A percentile compares a stretch with the other conserved stretches of the same genome.
Evolutionary conservation across 495 filamentous ascomycete genomes (phyloP).

Genomic region (Trichoderma virens): DNA sequence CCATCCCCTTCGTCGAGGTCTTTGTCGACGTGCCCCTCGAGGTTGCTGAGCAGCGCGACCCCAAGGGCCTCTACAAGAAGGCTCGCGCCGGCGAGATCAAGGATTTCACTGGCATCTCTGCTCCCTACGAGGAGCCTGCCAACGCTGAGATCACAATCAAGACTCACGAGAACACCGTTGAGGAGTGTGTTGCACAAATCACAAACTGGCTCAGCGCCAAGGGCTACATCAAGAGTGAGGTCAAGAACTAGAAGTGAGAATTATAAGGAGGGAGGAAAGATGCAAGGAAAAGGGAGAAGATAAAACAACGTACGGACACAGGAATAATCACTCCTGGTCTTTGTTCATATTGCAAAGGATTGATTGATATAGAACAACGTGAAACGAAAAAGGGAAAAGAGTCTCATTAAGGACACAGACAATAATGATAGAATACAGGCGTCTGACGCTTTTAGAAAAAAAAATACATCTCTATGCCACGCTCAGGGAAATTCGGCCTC

Average conservation of each 20-base stretch:
- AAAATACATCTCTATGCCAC: slow-evolving; percentile 4
- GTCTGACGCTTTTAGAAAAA: background rate
- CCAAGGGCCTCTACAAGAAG: slow-evolving; percentile 97
- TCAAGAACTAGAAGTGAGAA: background rate
- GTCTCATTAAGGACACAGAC: background rate
- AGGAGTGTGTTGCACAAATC: slow-evolving; percentile 80
- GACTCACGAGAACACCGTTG: slow-evolving; percentile 67
- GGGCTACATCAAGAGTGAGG: slow-evolving; percentile 21
- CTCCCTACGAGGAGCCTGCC: slow-evolving; percentile 88
- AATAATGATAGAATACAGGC: background rate
- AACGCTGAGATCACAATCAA: slow-evolving; percentile 77
- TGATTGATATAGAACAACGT: background rate
- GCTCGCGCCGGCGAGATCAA: slow-evolving; percentile 86
- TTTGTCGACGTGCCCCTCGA: slow-evolving; percentile 81
- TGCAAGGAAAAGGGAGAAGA: background rate
- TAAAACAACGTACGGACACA: no score
- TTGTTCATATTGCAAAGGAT: background rate
- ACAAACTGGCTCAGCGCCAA: slow-evolving; percentile 64
- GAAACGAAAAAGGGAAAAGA: background rate
- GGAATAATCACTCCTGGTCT: no score
- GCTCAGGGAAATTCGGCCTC: slow-evolving; percentile 69
- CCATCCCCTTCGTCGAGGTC: slow-evolving; percentile 85
- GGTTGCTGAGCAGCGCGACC: slow-evolving; percentile 89
- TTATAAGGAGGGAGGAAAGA: background rate
- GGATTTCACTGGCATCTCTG: slow-evolving; percentile 91